Evolutionary conservation across 768 basidiomycete species (phyloP).

Genomic region (Lyophyllum decastes): DNA sequence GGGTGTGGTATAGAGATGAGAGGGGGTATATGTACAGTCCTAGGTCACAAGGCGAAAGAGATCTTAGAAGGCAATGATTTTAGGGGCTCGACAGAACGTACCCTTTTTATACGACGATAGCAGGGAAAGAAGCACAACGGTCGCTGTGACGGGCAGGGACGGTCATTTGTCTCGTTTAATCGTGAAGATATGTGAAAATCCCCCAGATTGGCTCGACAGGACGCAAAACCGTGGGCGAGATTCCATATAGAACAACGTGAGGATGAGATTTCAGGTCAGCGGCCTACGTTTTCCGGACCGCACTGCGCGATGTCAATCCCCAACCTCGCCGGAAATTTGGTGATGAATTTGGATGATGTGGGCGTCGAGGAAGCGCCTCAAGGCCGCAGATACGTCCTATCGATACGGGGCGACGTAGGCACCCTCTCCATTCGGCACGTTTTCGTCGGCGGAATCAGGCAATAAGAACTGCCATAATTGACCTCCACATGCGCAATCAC

Average conservation of each 20-base stretch:
- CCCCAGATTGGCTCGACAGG: conserved; percentile 5
- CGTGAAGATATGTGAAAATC: background rate
- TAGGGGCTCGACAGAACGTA: background rate
- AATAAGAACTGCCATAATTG: background rate
- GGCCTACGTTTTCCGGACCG: conserved; percentile 1
- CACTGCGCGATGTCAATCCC: background rate
- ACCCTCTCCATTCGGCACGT: background rate
- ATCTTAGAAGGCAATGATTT: background rate
- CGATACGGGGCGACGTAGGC: conserved; percentile 3
- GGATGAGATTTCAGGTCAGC: conserved; percentile 2
- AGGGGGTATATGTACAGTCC: background rate
- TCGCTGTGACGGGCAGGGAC: conserved; percentile 3
- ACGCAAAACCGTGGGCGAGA: background rate
- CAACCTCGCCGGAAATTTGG: conserved; percentile 1
- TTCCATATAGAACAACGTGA: conserved; percentile 12
- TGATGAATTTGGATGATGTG: background rate
- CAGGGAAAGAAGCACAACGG: conserved; percentile 7
- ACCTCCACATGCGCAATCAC: background rate
- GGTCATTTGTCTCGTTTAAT: background rate
- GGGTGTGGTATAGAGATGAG: background rate
- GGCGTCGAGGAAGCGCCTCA: conserved; percentile 3
- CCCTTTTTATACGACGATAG: conserved; percentile 9
- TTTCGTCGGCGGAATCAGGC: background rate
- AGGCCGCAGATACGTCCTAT: background rate
- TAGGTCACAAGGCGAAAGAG: background rate